A percentile compares a stretch with the other conserved stretches of the same genome.
These are phyloP conservation scores for Blastobotrys elegans DNA, from an alignment of 1,139 yeast species.

Conservation along the genomic window DNA sequence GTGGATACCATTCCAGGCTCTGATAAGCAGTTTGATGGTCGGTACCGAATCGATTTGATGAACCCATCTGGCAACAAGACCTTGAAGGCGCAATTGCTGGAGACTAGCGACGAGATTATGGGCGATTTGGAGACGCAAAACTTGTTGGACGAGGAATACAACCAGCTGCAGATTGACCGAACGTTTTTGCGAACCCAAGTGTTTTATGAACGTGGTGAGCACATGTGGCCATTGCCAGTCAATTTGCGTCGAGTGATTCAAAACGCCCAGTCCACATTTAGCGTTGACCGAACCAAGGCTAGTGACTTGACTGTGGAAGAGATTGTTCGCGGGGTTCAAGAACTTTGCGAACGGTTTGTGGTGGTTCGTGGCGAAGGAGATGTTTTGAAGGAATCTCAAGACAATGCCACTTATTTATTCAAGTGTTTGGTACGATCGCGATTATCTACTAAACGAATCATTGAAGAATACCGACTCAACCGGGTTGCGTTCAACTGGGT, in stretches of 20 bases:
- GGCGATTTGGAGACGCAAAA: constrained; percentile 86
- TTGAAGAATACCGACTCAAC: constrained; percentile 84
- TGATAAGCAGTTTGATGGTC: constrained; percentile 71
- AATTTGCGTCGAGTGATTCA: constrained; percentile 94
- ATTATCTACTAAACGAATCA: constrained; percentile 81
- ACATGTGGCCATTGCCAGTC: constrained; percentile 96
- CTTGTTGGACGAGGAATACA: constrained; percentile 76
- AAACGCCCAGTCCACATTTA: constrained; percentile 96
- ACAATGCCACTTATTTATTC: constrained; percentile 84
- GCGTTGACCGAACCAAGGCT: constrained; percentile 83
- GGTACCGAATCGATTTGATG: constrained; percentile 85
- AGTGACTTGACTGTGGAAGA: constrained; percentile 85
- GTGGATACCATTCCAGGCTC: constrained; percentile 95
- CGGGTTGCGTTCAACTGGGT: constrained; percentile 94
- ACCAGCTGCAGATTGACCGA: constrained; percentile 74
- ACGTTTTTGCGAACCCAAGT: constrained; percentile 68
- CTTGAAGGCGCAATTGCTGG: constrained; percentile 68
- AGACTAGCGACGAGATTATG: constrained; percentile 83
- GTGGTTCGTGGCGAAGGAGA: constrained; percentile 82
- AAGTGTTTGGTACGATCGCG: constrained; percentile 90
- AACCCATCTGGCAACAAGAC: constrained; percentile 48
- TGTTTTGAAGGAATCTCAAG: constrained; percentile 79
- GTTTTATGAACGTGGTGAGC: constrained; percentile 85
- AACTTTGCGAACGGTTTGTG: constrained; percentile 58
- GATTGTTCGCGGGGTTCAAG: constrained; percentile 67